phyloP scores from a whole-genome alignment of 345 rosid species.

The Conringia planisiliqua region DNA sequence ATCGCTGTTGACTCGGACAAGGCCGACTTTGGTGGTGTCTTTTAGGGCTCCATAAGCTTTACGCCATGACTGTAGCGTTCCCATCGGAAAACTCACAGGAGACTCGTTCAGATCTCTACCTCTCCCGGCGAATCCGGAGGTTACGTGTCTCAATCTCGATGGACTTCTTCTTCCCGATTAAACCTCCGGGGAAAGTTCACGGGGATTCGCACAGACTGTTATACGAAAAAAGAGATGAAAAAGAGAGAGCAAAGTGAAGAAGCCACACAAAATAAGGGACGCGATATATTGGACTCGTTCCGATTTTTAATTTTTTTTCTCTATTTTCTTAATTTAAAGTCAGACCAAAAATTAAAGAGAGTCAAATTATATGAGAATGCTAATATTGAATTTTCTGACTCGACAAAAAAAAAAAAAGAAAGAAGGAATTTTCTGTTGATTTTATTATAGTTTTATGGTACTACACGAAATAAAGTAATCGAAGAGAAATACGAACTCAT shows the following conservation, averaged over 20 bases:
- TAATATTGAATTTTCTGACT: background rate
- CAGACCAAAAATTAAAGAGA: background rate
- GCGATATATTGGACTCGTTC: conserved; percentile 1
- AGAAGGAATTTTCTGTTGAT: too few species aligned
- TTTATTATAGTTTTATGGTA: too few species aligned
- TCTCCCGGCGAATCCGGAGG: conserved; percentile 2
- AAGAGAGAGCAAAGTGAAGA: conserved; percentile 17
- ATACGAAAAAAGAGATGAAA: background rate
- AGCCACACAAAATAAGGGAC: background rate
- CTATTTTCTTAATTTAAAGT: background rate
- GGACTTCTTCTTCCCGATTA: conserved; percentile 15
- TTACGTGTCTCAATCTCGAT: conserved; percentile 15
- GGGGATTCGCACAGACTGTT: conserved; percentile 6
- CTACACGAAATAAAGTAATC: background rate
- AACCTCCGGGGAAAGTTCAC: conserved; percentile 18
- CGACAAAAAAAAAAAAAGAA: too few species aligned
- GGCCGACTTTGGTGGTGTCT: conserved; percentile 98
- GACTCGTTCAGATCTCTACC: conserved; percentile 41
- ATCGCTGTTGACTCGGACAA: conserved; percentile 98
- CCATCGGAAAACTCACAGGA: conserved; percentile 45
- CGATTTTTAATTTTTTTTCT: background rate
- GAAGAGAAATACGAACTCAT: background rate
- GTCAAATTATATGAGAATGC: background rate
- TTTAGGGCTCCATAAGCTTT: conserved; percentile 95
- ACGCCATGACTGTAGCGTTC: conserved; percentile 93